Conservation (phyloP, 805 yeast species). For the Saccharomycopsis fibuligera region DNA sequence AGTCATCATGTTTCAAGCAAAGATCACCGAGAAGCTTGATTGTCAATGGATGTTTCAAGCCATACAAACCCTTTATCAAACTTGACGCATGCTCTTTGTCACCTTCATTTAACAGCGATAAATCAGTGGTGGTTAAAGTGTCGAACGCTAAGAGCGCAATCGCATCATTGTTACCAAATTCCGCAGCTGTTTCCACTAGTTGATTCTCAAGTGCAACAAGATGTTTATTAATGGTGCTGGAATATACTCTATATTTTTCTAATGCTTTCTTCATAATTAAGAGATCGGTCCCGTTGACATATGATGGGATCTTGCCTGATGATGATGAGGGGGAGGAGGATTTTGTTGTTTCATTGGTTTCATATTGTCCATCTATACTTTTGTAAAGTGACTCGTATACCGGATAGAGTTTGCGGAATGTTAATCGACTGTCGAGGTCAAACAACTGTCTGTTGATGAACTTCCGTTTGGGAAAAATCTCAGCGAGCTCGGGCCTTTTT, state of each 20-base stretch:
- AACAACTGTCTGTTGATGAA: slow-evolving; percentile 54
- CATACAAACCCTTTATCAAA: slow-evolving; percentile 51
- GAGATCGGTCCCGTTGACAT: slow-evolving; percentile 49
- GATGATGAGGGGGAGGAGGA: slow-evolving; percentile 8
- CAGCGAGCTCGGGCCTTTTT: slow-evolving; percentile 4
- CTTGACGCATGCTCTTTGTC: slow-evolving; percentile 59
- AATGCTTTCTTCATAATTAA: slow-evolving; percentile 64
- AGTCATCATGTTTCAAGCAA: slow-evolving; percentile 44
- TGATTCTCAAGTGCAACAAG: slow-evolving; percentile 60
- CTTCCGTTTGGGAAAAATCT: slow-evolving; percentile 51
- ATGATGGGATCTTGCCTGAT: slow-evolving; percentile 36
- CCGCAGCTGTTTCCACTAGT: slow-evolving; percentile 78
- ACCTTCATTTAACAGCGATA: slow-evolving; percentile 31
- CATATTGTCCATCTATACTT: slow-evolving; percentile 31
- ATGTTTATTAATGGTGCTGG: slow-evolving; percentile 52
- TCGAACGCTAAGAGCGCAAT: slow-evolving; percentile 66
- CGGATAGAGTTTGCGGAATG: slow-evolving; percentile 48
- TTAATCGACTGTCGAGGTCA: slow-evolving; percentile 56
- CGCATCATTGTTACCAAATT: slow-evolving; percentile 76
- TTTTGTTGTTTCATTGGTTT: no score
- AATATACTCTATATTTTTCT: slow-evolving; percentile 51
- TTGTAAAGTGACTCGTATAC: slow-evolving; percentile 47
- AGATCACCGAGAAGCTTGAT: slow-evolving; percentile 76
- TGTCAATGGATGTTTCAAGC: slow-evolving; percentile 63
- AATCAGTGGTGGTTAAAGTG: slow-evolving; percentile 39